Evolutionary conservation across 2,329 filamentous ascomycete species (phyloP).

Genomic region (Colletotrichum endophyticum): DNA sequence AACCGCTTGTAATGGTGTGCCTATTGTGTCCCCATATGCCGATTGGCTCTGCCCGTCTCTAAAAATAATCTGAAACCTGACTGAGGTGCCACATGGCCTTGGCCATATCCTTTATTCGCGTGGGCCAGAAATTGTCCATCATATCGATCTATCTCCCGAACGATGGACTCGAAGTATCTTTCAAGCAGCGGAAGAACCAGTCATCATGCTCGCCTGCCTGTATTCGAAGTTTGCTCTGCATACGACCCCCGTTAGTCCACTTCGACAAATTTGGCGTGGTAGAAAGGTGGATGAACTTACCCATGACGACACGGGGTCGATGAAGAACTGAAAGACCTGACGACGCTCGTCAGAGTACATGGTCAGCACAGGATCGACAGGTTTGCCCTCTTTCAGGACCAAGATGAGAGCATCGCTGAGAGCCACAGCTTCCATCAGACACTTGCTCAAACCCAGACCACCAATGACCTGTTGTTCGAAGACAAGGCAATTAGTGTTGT

Average conservation of each 20-base stretch:
- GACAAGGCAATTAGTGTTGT: neutral
- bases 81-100: neutral
- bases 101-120: neutral
- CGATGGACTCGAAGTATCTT: neutral
- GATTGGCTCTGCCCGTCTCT: neutral
- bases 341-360: neutral
- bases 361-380: neutral
- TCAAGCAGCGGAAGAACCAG: neutral
- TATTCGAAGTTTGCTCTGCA: neutral
- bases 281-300: neutral
- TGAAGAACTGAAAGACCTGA: neutral
- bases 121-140: neutral
- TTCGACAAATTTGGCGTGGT: neutral
- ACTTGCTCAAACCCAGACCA: neutral
- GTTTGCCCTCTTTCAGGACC: neutral
- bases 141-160: neutral
- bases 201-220: neutral
- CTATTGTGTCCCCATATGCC: no score
- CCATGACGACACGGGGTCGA: neutral
- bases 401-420: neutral
- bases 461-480: neutral
- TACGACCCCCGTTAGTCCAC: neutral
- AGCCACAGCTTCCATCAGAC: neutral
- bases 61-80: neutral
- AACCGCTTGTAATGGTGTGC: no score